A percentile compares a stretch with the other conserved stretches of the same genome.
Conservation (phyloP, 2,329 filamentous ascomycete genomes). For the Fusarium sp. region DNA sequence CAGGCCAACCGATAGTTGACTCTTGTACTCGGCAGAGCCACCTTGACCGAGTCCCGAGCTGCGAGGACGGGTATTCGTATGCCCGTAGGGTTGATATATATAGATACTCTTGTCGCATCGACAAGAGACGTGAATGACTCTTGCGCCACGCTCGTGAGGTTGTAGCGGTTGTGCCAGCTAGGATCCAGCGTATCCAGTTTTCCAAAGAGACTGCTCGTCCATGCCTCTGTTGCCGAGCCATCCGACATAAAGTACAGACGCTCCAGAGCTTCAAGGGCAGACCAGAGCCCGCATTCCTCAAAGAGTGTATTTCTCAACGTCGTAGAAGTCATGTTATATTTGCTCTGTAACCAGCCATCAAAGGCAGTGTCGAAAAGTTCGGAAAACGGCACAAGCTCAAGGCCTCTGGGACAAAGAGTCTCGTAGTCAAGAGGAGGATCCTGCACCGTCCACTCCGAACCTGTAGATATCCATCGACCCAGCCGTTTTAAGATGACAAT, state of each 20-base stretch:
- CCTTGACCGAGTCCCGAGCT: slow-evolving; percentile 66
- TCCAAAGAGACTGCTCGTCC: slow-evolving; percentile 77
- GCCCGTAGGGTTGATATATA: slow-evolving; percentile 60
- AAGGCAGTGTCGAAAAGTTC: slow-evolving; percentile 80
- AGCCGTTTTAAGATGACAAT: slow-evolving; percentile 84
- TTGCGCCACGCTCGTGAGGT: slow-evolving; percentile 80
- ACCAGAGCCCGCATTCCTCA: slow-evolving; percentile 73
- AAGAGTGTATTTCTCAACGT: slow-evolving; percentile 75
- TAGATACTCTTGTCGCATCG: slow-evolving; percentile 70
- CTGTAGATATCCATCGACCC: slow-evolving; percentile 60
- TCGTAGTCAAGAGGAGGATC: slow-evolving; percentile 67
- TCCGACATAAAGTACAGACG: slow-evolving; percentile 81
- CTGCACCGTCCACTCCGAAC: slow-evolving; percentile 43
- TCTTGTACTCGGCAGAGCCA: slow-evolving; percentile 69
- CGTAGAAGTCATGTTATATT: slow-evolving; percentile 75
- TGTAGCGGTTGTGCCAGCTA: slow-evolving; percentile 83
- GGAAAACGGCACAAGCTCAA: slow-evolving; percentile 73
- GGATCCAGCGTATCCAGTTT: slow-evolving; percentile 71
- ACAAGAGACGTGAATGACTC: slow-evolving; percentile 72
- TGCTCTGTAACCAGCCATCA: slow-evolving; percentile 78
- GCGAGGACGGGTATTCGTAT: slow-evolving; percentile 57
- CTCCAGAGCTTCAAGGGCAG: slow-evolving; percentile 73
- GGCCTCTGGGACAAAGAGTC: slow-evolving; percentile 61
- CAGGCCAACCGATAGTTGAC: slow-evolving; percentile 75
- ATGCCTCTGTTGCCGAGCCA: slow-evolving; percentile 72